phyloP scores from a whole-genome alignment of 345 rosid genomes.

The Cochlearia excelsa region DNA sequence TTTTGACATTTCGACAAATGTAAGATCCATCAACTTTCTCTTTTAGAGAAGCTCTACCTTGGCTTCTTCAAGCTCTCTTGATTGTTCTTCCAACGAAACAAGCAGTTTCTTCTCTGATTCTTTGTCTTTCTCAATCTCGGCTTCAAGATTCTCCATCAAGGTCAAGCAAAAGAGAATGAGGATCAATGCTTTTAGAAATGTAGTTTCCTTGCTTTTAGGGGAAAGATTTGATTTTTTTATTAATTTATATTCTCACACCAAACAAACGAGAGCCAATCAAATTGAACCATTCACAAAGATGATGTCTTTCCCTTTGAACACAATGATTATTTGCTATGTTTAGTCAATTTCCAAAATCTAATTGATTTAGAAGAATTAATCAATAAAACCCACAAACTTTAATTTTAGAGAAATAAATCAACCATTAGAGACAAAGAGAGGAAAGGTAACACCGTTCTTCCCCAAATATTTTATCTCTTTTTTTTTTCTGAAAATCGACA shows the following conservation, averaged over 20 bases:
- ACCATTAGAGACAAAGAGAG: background rate
- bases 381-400: too few relatives aligned
- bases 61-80: constrained; percentile 46
- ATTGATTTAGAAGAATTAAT: background rate
- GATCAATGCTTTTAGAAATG: background rate
- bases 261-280: constrained; percentile 13
- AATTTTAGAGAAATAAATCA: background rate
- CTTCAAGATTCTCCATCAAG: constrained; percentile 45
- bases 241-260: background rate
- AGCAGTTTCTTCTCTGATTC: constrained; percentile 39
- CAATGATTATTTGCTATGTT: background rate
- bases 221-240: constrained; percentile 2
- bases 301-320: background rate
- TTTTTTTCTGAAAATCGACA: too few relatives aligned
- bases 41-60: constrained; percentile 42
- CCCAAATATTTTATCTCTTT: too few relatives aligned
- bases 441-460: too few relatives aligned
- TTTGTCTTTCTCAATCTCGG: constrained; percentile 42
- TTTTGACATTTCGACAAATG: too few relatives aligned
- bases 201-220: constrained; percentile 5
- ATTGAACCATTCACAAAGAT: background rate
- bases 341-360: background rate
- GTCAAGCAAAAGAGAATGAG: constrained; percentile 13
- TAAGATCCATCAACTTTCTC: constrained; percentile 36
- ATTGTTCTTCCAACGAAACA: constrained; percentile 50